Evolutionary conservation across 768 basidiomycete species (phyloP).

Genomic region (Podaxis pistillaris): DNA sequence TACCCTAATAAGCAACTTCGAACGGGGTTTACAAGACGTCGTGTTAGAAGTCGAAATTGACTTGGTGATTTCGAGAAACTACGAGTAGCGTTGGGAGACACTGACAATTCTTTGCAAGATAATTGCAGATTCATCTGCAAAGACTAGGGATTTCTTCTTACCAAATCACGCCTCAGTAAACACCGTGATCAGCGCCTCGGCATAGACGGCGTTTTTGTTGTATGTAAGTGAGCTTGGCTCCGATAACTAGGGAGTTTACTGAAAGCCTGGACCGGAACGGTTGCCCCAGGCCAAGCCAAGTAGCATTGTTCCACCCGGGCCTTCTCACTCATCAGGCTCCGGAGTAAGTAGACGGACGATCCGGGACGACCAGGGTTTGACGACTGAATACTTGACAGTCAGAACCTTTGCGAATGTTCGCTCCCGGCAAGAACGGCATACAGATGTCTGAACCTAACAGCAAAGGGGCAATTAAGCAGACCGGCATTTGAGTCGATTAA

Average conservation of each 20-base stretch:
- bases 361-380: not conserved
- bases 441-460: too few species aligned
- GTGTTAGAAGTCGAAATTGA: not conserved
- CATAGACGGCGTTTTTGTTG: too few species aligned
- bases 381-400: not conserved
- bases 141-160: too few species aligned
- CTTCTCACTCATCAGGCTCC: not conserved
- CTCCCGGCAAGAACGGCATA: too few species aligned
- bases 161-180: too few species aligned
- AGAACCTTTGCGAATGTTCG: not conserved
- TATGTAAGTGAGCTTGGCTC: too few species aligned
- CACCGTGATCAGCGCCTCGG: too few species aligned
- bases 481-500: not conserved
- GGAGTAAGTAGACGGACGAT: not conserved
- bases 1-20: not conserved
- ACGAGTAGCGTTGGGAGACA: not conserved
- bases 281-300: too few species aligned
- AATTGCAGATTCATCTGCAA: too few species aligned
- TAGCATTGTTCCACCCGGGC: too few species aligned
- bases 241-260: too few species aligned
- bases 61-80: not conserved
- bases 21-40: not conserved
- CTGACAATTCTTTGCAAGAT: not conserved
- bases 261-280: too few species aligned
- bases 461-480: not conserved